Conservation (phyloP, 2,329 filamentous ascomycete genomes). For the Paracoccidioides brasiliensis region DNA sequence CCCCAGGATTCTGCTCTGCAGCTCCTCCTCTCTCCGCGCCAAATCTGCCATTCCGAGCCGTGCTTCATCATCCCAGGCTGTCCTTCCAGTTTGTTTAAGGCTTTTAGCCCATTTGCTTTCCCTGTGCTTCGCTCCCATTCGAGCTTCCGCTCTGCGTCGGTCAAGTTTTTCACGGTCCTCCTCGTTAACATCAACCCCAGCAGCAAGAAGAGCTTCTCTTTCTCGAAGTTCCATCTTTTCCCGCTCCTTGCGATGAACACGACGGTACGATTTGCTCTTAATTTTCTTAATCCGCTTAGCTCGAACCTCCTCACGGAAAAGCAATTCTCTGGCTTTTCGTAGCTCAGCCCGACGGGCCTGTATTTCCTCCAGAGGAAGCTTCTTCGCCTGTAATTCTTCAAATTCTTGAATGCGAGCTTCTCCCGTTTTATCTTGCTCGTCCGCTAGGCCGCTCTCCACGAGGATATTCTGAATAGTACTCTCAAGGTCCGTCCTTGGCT, state of each 20-base stretch:
- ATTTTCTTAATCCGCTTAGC: constrained; percentile 96
- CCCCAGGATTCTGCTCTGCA: constrained; percentile 66
- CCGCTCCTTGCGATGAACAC: constrained; percentile 73
- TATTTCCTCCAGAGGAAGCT: constrained; percentile 59
- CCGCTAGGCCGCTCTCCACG: constrained; percentile 66
- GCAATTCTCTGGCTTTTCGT: constrained; percentile 66
- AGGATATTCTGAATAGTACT: constrained; percentile 77
- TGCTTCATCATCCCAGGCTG: constrained; percentile 81
- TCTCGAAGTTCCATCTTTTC: constrained; percentile 47
- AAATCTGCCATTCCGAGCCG: constrained; percentile 65
- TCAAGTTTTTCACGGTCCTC: constrained; percentile 55
- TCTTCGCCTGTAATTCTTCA: constrained; percentile 57
- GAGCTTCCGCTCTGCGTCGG: constrained; percentile 64
- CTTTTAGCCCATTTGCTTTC: constrained; percentile 90
- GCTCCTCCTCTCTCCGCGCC: constrained; percentile 68
- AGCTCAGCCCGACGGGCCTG: constrained; percentile 60
- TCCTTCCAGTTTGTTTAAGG: constrained; percentile 62
- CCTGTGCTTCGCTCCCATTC: constrained; percentile 72
- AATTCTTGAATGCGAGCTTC: constrained; percentile 56
- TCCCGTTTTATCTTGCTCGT: constrained; percentile 43
- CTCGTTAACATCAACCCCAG: constrained; percentile 48
- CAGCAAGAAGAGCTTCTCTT: constrained; percentile 44
- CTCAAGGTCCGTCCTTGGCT: constrained; percentile 69
- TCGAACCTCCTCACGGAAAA: constrained; percentile 78
- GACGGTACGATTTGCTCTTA: constrained; percentile 90